Percentiles rank a stretch among this genome's conserved stretches.
Evolutionary conservation across 2,329 filamentous ascomycete genomes (phyloP).

Genomic region (Drechmeria coniospora): DNA sequence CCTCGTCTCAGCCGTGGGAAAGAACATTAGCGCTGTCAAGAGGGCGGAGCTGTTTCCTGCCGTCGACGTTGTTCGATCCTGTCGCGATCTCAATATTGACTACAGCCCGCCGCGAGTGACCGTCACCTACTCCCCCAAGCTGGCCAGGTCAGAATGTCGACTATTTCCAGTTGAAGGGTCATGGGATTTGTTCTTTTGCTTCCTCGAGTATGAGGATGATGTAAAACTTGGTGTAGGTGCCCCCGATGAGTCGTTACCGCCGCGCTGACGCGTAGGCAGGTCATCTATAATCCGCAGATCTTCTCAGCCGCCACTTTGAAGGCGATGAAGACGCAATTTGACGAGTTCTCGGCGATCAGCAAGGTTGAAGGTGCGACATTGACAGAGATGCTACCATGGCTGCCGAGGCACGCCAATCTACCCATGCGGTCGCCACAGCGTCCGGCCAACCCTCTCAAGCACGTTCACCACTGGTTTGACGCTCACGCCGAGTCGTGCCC

Average conservation of each 20-base stretch:
- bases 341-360: neutral
- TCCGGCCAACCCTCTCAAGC: slow-evolving; percentile 1
- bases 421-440: neutral
- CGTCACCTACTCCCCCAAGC: slow-evolving; percentile 4
- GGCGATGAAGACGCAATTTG: slow-evolving; percentile 2
- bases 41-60: slow-evolving; percentile 4
- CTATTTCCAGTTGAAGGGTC: slow-evolving; percentile 5
- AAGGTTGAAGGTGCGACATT: slow-evolving; percentile 1
- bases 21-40: slow-evolving; percentile 6
- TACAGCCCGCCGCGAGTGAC: slow-evolving; percentile 4
- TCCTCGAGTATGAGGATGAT: slow-evolving; percentile 3
- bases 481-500: slow-evolving; percentile 2
- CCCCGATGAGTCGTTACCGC: no score
- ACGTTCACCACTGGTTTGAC: slow-evolving; percentile 5
- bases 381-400: slow-evolving; percentile 4
- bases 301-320: slow-evolving; percentile 1
- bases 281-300: slow-evolving; percentile 4
- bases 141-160: slow-evolving; percentile 3
- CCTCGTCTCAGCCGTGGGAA: slow-evolving; percentile 4
- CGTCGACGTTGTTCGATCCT: slow-evolving; percentile 2
- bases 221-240: slow-evolving; percentile 3
- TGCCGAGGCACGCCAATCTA: slow-evolving; percentile 1
- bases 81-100: slow-evolving; percentile 2
- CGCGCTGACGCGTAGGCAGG: no score
- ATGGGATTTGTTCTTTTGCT: slow-evolving; percentile 5